phyloP scores from a whole-genome alignment of 1,139 yeast genomes.

The Geotrichum citri-aurantii region DNA sequence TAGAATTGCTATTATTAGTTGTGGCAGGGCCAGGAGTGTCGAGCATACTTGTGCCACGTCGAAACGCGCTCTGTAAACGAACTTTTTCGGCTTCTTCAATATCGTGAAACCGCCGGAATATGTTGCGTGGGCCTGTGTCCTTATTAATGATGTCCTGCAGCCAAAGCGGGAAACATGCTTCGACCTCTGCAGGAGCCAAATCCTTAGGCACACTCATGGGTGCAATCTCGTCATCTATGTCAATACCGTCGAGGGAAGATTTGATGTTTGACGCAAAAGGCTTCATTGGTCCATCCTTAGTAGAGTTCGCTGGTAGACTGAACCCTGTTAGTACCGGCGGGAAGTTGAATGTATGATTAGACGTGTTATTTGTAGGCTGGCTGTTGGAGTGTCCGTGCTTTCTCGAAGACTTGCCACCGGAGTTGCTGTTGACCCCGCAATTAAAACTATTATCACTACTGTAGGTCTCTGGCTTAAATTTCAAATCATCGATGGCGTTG shows the following conservation, averaged over 20 bases:
- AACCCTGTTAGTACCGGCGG: slow-evolving; percentile 31
- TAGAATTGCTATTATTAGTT: neutral
- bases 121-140: slow-evolving; percentile 30
- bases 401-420: neutral
- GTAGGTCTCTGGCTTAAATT: neutral
- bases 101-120: slow-evolving; percentile 36
- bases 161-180: slow-evolving; percentile 35
- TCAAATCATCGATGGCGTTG: slow-evolving; percentile 23
- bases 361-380: slow-evolving; percentile 4
- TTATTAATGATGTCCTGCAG: slow-evolving; percentile 29
- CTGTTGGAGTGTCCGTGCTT: slow-evolving; percentile 18
- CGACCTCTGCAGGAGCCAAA: slow-evolving; percentile 14
- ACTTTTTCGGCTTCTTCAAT: slow-evolving; percentile 38
- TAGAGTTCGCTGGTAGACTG: slow-evolving; percentile 25
- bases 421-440: neutral
- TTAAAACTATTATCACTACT: neutral
- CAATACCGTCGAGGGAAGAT: slow-evolving; percentile 21
- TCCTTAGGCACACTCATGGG: slow-evolving; percentile 23
- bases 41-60: slow-evolving; percentile 1
- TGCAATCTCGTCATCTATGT: slow-evolving; percentile 22
- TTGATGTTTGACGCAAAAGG: slow-evolving; percentile 28
- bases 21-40: neutral
- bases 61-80: slow-evolving; percentile 34
- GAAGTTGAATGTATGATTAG: slow-evolving; percentile 15
- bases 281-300: slow-evolving; percentile 26